Evolutionary conservation across 331 rosid genomes (phyloP), one percentile per base, ranked within the genome.

Genomic region (Rhamnella rubrinervis): DNA sequence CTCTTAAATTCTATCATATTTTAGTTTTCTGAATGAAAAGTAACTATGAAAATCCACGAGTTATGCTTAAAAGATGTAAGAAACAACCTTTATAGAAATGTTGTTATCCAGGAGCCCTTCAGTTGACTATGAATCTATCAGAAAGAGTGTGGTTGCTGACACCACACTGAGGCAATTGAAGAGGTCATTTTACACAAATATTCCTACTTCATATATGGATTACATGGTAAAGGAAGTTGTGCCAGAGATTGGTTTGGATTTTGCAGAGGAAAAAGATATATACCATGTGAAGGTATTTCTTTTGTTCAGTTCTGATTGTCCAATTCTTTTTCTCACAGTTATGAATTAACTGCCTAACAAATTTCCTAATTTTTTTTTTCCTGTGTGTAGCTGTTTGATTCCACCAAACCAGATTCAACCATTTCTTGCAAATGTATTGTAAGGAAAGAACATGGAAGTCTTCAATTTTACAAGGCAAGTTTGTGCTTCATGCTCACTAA

Each of bases 401-500:
- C 76, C 14, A 55, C 46, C 46, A 61, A 63, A 15, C 83, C 83
- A 63, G 68, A 59, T 62, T 49, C 71, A 46, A 59, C 49, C 35
- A 26, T 85, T 67, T n/a, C 65, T 31, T 85, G 87, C 77, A 83
- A 75, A 67, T 85, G 88, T 70, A 66, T 53, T 18, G 77, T 67
- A 31, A 26, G 72, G 23, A 71, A 75, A 40, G 76, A 81, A 65
- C 62, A 13, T 57, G 74, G 69, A 47, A 81, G 51, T 47, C 87
- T 88, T 61, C 60, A 78, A 66, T 62, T 88, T 26, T 68, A 75
- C 73, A 81, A 81, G 90, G 93, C 62, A 71, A 44, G 71, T 73
- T 58, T 67, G 23, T 59, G 17, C 8, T 70, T 60, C 11, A 21
- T 53, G 50, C 46, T 11, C 61, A 17, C 53, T 31, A 52, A 39